Base-by-base conservation (phyloP, 2,329 filamentous ascomycete genomes). In the Madurella fahalii region DNA sequence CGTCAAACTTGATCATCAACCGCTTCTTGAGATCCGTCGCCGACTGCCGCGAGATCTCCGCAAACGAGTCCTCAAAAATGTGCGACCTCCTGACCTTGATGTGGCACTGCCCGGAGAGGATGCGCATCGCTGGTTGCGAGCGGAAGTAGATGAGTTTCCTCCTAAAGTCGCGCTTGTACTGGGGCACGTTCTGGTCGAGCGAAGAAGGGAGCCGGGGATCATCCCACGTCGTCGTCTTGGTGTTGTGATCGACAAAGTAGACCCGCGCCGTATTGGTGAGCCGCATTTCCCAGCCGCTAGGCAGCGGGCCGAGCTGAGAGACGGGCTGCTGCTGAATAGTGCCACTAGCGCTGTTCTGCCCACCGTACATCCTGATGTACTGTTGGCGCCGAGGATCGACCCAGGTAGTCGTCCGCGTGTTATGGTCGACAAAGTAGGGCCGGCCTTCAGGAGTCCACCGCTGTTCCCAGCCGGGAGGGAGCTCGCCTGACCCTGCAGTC, bases 201-300 rank as follows among this genome's bases (percentile, higher is more conserved):
- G 94, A 97, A 2, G 93, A 97, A 20, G 94, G 94, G 63, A 99
- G 77, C 67, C 94, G 84, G 37, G 94, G 94, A 67, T 99, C 94
- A 68, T 99, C 94, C 94, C 94, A 99, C 1, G 94, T 99, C 3
- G 94, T 99, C 0, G 94, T 99, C 79, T 99, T 99, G 43, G 94
- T 99, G 75, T 99, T 99, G 76, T 99, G 94, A 67, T 99, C 94
- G 43, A 99, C 94, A 71, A 99, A 99, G 74, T 99, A 99, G 15
- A 99, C 94, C 56, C 94, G 83, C 30, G 94, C 94, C 13, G 94
- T 99, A 72, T 99, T 97, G 50, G 94, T 99, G 49, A 99, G 84
- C 57, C 94, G 90, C 94, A 99, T 99, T 78, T 99, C 94, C 94
- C 94, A 99, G 2, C 94, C 94, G 67, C 94, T 97, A 2, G 94